Percentiles rank a stretch among this genome's conserved stretches.
Evolutionary conservation across 208 protist genomes (phyloP).

Genomic region (Willaertia magna): DNA sequence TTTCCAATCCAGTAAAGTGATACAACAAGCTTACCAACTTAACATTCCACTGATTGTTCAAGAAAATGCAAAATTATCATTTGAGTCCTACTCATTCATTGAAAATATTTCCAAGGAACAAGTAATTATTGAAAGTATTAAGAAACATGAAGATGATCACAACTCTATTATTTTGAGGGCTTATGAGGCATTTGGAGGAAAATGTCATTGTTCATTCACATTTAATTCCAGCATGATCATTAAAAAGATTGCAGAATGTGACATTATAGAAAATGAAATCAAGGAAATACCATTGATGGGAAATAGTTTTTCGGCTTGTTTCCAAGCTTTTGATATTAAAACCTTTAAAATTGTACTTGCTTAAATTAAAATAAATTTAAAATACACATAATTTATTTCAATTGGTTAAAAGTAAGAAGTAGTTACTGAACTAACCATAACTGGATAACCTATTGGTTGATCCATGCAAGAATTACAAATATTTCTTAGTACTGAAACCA

Average conservation of each 20-base stretch:
- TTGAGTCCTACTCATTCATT: too few relatives aligned
- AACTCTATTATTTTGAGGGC: neutral
- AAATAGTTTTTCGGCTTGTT: too few relatives aligned
- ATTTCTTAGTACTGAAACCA: neutral
- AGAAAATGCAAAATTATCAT: too few relatives aligned
- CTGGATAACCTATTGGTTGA: neutral
- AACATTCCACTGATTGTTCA: slow-evolving; percentile 23
- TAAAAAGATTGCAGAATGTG: too few relatives aligned
- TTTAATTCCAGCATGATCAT: too few relatives aligned
- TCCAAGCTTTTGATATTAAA: too few relatives aligned
- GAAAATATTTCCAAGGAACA: too few relatives aligned
- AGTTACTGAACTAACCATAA: neutral
- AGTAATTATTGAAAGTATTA: neutral
- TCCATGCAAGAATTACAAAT: neutral
- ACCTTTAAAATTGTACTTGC: too few relatives aligned
- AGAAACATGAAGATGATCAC: neutral
- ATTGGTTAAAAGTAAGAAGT: neutral
- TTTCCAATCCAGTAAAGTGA: slow-evolving; percentile 25
- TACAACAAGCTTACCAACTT: slow-evolving; percentile 27
- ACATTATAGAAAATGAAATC: too few relatives aligned
- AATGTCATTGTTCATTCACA: too few relatives aligned
- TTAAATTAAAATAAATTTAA: too few relatives aligned
- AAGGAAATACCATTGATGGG: too few relatives aligned
- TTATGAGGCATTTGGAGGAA: neutral
- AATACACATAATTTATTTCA: neutral